phyloP scores from a whole-genome alignment of 176 grass and related monocot genomes.

The Raddia guianensis region DNA sequence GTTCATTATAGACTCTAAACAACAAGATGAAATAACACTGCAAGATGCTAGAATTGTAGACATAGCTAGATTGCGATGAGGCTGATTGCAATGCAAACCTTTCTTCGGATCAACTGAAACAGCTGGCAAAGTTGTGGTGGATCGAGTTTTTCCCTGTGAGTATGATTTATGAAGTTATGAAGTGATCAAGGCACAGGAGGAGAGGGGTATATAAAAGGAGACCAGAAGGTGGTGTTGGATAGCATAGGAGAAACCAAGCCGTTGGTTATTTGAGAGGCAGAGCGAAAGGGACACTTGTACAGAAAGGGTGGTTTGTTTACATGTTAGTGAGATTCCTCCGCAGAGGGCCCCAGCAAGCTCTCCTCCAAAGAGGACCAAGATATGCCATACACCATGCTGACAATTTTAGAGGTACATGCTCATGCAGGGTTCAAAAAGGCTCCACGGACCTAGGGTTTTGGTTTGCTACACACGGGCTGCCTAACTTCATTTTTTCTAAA shows the following conservation, averaged over 20 bases:
- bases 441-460: slow-evolving; percentile 11
- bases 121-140: slow-evolving; percentile 26
- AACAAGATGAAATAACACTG: not conserved
- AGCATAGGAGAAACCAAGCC: slow-evolving; percentile 47
- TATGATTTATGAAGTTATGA: not conserved
- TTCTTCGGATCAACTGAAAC: slow-evolving; percentile 26
- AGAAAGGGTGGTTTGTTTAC: slow-evolving; percentile 48
- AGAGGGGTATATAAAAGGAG: slow-evolving; percentile 43
- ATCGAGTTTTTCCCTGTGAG: not conserved
- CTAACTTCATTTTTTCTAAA: slow-evolving; percentile 4
- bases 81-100: slow-evolving; percentile 20
- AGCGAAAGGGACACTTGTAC: slow-evolving; percentile 35
- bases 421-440: slow-evolving; percentile 52
- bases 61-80: not conserved
- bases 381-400: slow-evolving; percentile 32
- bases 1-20: no score
- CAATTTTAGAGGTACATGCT: slow-evolving; percentile 46
- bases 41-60: not conserved
- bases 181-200: not conserved
- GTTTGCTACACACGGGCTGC: not conserved
- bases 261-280: slow-evolving; percentile 46
- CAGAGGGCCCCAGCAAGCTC: slow-evolving; percentile 38
- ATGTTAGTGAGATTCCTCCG: slow-evolving; percentile 67
- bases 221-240: slow-evolving; percentile 40
- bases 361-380: slow-evolving; percentile 13